phyloP scores from a whole-genome alignment of 164 flowering plant species.

The Saururus chinensis region DNA sequence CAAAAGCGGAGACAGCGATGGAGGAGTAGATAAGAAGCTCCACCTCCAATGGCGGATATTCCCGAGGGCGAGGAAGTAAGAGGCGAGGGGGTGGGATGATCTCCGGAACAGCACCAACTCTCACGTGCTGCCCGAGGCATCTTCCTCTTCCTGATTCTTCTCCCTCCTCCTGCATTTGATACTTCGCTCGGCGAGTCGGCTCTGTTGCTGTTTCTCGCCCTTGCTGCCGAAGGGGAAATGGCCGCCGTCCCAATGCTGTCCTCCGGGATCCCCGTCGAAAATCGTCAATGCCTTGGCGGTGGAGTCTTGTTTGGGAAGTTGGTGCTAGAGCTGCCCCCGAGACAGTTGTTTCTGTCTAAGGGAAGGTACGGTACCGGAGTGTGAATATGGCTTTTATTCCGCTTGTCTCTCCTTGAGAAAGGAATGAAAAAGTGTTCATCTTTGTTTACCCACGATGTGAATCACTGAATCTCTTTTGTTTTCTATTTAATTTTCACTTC shows the following conservation, averaged over 20 bases:
- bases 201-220: no score
- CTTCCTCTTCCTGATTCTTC: neutral
- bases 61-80: neutral
- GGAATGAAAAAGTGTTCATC: no score
- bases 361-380: conserved; percentile 10
- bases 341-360: conserved; percentile 2
- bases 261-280: conserved; percentile 11
- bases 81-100: neutral
- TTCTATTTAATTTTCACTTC: no score
- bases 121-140: neutral
- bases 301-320: conserved; percentile 5
- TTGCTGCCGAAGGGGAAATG: conserved; percentile 8
- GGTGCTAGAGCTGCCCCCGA: conserved; percentile 1
- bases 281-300: conserved; percentile 2
- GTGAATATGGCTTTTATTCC: neutral
- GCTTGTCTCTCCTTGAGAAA: no score
- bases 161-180: neutral
- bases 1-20: no score
- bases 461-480: no score
- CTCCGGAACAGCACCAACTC: no score
- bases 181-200: neutral
- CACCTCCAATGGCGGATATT: conserved; percentile 4
- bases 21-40: neutral
- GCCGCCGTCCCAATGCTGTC: conserved; percentile 10
- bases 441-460: no score